Conservation (phyloP, 164 flowering plant species). For the Houttuynia cordata region DNA sequence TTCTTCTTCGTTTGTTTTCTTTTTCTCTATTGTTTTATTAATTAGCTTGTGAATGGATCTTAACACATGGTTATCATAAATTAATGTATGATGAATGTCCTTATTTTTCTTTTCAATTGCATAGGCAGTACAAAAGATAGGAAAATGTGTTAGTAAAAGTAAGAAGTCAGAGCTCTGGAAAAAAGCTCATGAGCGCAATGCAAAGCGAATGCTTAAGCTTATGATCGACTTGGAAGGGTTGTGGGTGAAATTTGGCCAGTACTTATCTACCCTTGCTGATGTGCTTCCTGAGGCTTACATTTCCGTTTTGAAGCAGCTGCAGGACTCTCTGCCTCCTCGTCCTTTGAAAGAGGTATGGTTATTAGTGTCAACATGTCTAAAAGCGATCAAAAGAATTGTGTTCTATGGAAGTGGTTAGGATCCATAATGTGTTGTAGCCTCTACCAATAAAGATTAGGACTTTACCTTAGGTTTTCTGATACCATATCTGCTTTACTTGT, state of each 20-base stretch:
- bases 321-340: conserved; percentile 96
- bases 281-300: conserved; percentile 89
- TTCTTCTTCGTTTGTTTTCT: no score
- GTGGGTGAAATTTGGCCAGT: conserved; percentile 99
- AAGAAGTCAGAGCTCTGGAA: conserved; percentile 57
- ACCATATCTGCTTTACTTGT: no score
- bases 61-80: no score
- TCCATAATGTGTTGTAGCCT: no score
- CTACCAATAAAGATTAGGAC: no score
- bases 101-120: conserved; percentile 4
- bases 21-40: no score
- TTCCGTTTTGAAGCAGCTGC: conserved; percentile 63
- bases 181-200: conserved; percentile 90
- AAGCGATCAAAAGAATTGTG: no score
- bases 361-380: background rate
- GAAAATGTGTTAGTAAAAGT: conserved; percentile 53
- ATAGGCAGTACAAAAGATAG: conserved; percentile 78
- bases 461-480: no score
- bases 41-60: no score
- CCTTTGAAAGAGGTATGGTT: conserved; percentile 66
- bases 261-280: conserved; percentile 94
- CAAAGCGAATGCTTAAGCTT: conserved; percentile 65
- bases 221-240: conserved; percentile 84
- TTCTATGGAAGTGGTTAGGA: no score
- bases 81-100: background rate